A percentile compares a stretch with the other conserved stretches of the same genome.
Conservation (phyloP, 2,329 filamentous ascomycete species). For the Parastagonospora nodorum region DNA sequence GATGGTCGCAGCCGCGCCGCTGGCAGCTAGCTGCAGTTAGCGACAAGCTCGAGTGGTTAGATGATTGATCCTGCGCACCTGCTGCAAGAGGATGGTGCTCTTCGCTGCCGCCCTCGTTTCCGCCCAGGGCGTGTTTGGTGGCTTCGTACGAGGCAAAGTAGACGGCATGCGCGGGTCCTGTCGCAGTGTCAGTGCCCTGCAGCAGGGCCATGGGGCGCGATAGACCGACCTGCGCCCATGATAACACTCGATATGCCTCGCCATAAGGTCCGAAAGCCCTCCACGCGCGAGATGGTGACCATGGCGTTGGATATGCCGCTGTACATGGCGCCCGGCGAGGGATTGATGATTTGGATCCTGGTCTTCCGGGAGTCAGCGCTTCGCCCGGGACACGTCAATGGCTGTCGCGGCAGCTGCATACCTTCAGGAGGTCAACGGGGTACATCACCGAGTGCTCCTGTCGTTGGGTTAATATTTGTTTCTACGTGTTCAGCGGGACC, state of each 20-base stretch:
- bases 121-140: constrained; percentile 94
- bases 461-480: constrained; percentile 28
- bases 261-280: constrained; percentile 92
- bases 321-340: constrained; percentile 79
- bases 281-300: constrained; percentile 85
- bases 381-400: constrained; percentile 1
- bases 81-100: constrained; percentile 92
- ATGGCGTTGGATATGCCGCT: constrained; percentile 90
- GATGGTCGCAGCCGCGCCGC: constrained; percentile 93
- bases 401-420: constrained; percentile 49
- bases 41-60: constrained; percentile 6
- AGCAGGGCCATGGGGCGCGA: neutral
- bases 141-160: constrained; percentile 99
- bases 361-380: constrained; percentile 64
- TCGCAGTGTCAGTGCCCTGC: constrained; percentile 32
- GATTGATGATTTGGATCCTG: constrained; percentile 95
- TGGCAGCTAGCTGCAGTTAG: constrained; percentile 69
- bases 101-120: constrained; percentile 83
- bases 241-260: constrained; percentile 95
- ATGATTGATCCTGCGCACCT: constrained; percentile 59
- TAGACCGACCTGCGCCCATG: constrained; percentile 77
- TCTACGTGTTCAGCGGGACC: constrained; percentile 11
- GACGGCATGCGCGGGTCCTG: constrained; percentile 94
- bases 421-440: constrained; percentile 96
- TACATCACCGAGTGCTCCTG: constrained; percentile 99